phyloP scores from a whole-genome alignment of 768 basidiomycete species.

The Ramaria sp. region DNA sequence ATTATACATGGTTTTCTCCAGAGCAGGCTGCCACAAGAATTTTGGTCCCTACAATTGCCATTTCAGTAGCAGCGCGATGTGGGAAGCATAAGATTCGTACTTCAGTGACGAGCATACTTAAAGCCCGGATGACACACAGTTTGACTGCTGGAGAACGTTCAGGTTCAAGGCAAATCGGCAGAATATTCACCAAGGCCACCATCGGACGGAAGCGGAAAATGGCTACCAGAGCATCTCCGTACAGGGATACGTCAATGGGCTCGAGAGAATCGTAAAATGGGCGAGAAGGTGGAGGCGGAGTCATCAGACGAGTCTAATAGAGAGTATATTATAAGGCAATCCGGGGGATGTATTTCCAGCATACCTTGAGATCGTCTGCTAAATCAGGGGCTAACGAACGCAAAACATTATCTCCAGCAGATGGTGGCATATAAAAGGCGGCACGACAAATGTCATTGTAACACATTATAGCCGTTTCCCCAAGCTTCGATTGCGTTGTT shows the following conservation, averaged over 20 bases:
- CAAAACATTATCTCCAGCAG: constrained; percentile 46
- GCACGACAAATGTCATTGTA: constrained; percentile 70
- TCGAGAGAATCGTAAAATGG: constrained; percentile 67
- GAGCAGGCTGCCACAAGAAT: constrained; percentile 44
- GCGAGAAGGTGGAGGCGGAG: constrained; percentile 21
- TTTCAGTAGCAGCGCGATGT: background rate
- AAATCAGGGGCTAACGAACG: constrained; percentile 58
- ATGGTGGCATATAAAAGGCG: constrained; percentile 39
- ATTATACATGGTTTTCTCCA: constrained; percentile 24
- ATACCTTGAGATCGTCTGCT: constrained; percentile 72
- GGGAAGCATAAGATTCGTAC: constrained; percentile 22
- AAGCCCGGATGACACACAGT: constrained; percentile 64
- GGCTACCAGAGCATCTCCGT: constrained; percentile 62
- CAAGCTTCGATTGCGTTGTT: constrained; percentile 39
- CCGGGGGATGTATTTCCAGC: constrained; percentile 3
- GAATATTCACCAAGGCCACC: constrained; percentile 49
- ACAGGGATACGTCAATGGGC: constrained; percentile 65
- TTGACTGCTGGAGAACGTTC: constrained; percentile 77
- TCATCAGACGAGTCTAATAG: constrained; percentile 17
- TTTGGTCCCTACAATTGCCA: constrained; percentile 31
- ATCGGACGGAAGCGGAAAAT: constrained; percentile 60
- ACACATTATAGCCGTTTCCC: constrained; percentile 61
- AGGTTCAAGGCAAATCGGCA: constrained; percentile 56
- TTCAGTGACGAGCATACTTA: constrained; percentile 56
- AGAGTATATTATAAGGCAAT: constrained; percentile 9